Base-by-base conservation (phyloP, 192 early-diverging fungal genomes). In the Geranomyces michiganensis region DNA sequence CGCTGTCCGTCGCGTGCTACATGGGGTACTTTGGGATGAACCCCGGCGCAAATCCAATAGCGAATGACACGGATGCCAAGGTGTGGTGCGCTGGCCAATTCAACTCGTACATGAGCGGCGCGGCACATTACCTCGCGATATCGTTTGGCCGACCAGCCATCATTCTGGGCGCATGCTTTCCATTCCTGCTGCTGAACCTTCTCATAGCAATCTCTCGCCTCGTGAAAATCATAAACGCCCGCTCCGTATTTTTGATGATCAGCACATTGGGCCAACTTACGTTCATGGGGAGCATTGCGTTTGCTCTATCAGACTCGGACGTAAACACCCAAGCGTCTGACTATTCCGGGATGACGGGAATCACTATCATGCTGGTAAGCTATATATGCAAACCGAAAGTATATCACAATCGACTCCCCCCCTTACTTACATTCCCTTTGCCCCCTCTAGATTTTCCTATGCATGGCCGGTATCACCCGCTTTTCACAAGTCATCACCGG, bases 401-500 rank as follows among this genome's bases (percentile, higher is more conserved):
- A n/a, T n/a, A n/a, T n/a, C n/a, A 14, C 46, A 10, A 19, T 47
- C 12, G 12, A 47, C 12, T 19, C 46, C 12, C 12, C 46, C 46
- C 12, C 19, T 10, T 47, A 47, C 12, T 47, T 19, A 47, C 24
- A 24, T 53, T 53, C 51, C 4, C 51, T 53, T 24, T 53, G 3
- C 17, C 15, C 17, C 17, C 51, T 26, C 51, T 29, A 70, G 68
- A 59, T 48, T 8, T 61, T 61, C 33, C 17, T 62, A 1, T 44
- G 53, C 55, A 49, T 72, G 61, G 70, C 70, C 14, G 70, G 61
- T 0, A 72, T 72, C 62, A 62, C 41, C 29, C 70, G 70, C 17
- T 72, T 53, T 45, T 24, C 17, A 7, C 43, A 47, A 26, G 61
- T 72, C 45, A 72, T 72, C 10, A 64, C 45, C 26, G 29, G 36